Percentiles rank a stretch among this genome's conserved stretches.
Conservation (phyloP, 176 grass and related monocot genomes). For the Oryza brachyantha region DNA sequence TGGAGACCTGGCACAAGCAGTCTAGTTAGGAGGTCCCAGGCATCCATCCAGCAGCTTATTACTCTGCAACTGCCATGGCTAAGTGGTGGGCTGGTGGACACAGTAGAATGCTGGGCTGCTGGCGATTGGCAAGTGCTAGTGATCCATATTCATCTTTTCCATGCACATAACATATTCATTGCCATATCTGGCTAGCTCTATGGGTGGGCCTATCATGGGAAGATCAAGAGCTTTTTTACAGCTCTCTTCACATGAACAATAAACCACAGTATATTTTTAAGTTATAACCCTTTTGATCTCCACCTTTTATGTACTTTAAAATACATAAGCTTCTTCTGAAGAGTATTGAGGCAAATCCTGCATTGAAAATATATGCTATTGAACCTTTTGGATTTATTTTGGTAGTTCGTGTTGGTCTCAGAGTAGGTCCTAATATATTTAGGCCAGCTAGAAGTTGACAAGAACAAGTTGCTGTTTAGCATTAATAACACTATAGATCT, state of each 20-base stretch:
- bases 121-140: background rate
- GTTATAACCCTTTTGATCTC: background rate
- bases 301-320: background rate
- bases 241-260: no score
- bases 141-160: background rate
- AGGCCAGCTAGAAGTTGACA: conserved; percentile 10
- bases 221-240: no score
- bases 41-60: background rate
- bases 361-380: background rate
- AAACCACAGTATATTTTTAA: background rate
- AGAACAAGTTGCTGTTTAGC: background rate
- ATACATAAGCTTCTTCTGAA: background rate
- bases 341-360: background rate
- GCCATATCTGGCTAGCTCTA: background rate
- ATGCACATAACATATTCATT: background rate
- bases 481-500: background rate
- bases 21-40: background rate
- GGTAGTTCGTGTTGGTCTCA: background rate
- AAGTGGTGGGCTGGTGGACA: background rate
- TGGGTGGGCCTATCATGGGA: background rate
- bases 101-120: background rate
- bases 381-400: conserved; percentile 7
- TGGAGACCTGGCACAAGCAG: background rate
- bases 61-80: background rate
- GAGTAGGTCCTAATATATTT: background rate